Percentiles rank a stretch among this genome's conserved stretches.
These are phyloP conservation scores for Lepidium africanum DNA, from an alignment of 345 rosid species.

Conservation along the genomic window DNA sequence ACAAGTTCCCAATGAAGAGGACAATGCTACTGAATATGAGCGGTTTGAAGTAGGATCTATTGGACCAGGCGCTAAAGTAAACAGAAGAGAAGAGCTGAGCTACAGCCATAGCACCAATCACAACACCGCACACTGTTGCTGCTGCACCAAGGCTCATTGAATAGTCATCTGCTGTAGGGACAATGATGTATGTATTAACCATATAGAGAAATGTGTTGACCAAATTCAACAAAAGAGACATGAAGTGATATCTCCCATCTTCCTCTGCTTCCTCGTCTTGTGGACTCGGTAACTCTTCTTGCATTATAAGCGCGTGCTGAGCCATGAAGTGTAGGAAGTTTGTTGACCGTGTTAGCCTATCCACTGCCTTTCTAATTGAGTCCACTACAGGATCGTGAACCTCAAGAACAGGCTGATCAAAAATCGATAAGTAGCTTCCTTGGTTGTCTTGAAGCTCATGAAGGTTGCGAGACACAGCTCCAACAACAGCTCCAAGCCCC, in stretches of 20 bases:
- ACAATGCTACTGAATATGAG: slow-evolving; percentile 87
- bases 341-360: slow-evolving; percentile 76
- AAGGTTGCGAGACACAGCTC: slow-evolving; percentile 93
- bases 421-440: slow-evolving; percentile 91
- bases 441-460: slow-evolving; percentile 89
- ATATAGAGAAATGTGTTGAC: slow-evolving; percentile 85
- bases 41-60: slow-evolving; percentile 84
- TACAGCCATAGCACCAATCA: slow-evolving; percentile 96
- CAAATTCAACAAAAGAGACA: slow-evolving; percentile 81
- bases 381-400: slow-evolving; percentile 86
- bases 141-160: slow-evolving; percentile 89
- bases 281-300: slow-evolving; percentile 80
- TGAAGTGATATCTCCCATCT: slow-evolving; percentile 76
- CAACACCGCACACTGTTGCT: slow-evolving; percentile 93
- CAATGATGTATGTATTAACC: slow-evolving; percentile 88
- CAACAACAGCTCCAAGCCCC: slow-evolving; percentile 97
- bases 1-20: slow-evolving; percentile 64
- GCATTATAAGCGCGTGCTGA: slow-evolving; percentile 87
- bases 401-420: slow-evolving; percentile 77
- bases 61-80: slow-evolving; percentile 44
- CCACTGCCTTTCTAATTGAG: slow-evolving; percentile 77
- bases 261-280: slow-evolving; percentile 53
- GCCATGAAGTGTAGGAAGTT: slow-evolving; percentile 86
- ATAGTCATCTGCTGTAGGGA: slow-evolving; percentile 94
- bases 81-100: slow-evolving; percentile 96